Base-by-base conservation (phyloP, 441 rosid genomes). In the Pelargonium fulgidum region DNA sequence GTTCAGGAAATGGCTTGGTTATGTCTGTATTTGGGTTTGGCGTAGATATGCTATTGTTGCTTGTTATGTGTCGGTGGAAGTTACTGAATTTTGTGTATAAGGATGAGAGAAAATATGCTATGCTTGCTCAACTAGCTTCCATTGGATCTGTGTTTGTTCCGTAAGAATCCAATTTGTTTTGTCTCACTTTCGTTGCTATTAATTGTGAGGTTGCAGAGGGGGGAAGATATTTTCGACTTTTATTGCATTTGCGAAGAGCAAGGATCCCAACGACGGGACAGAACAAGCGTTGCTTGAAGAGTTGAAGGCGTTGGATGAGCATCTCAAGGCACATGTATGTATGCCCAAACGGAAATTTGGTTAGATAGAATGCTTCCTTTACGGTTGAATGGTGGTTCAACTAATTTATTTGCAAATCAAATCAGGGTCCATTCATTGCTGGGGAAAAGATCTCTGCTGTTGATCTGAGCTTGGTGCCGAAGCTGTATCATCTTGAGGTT, bases 381-480 rank as follows among this genome's bases (percentile, higher is more conserved):
- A 48, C 29, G 11, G 4, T 20, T 41, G 24, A 1, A 48, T 41
- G n/a, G 10, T 68, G 12, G 14, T 0, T 7, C 7, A 33, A 26
- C 71, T 79, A 56, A 78, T 42, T 20, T 73, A 14, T 63, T 26
- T 61, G 52, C 29, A 42, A 59, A 24, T 54, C 63, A 26, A 7
- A 50, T 41, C 76, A 91, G 89, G 93, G 92, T 68, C 94, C 94
- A 48, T 87, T 78, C 68, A 76, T 94, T 75, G 96, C 97, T 75
- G 96, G 92, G 16, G 90, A 79, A 67, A 88, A 85, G 76, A 64
- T 89, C 62, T 85, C 88, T 68, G 96, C 87, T 17, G 82, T 62
- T 65, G 99, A 94, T 84, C 71, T 94, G 76, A 82, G 89, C 84
- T 83, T 94, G 84, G 92, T 83, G 67, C 97, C 99, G 8, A 91